These are phyloP conservation scores for Sisymbrium irio DNA, from an alignment of 345 rosid species.

Conservation along the genomic window DNA sequence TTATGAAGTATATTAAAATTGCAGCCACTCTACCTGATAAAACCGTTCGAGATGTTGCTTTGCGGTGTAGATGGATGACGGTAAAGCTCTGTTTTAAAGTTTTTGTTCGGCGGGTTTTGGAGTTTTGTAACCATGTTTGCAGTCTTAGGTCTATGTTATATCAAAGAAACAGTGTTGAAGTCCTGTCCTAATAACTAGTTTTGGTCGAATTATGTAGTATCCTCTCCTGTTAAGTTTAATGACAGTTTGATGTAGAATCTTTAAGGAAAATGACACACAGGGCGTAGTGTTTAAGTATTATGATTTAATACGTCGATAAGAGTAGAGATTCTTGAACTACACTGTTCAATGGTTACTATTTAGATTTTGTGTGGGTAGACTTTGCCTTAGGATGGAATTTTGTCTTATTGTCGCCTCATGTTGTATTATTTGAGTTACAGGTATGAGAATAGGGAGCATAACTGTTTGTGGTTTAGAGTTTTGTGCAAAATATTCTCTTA, in stretches of 20 bases:
- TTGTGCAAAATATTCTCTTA: background rate
- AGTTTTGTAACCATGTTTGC: background rate
- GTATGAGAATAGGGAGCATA: background rate
- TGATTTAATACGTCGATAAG: background rate
- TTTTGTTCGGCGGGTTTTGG: background rate
- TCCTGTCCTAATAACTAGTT: background rate
- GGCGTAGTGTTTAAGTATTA: background rate
- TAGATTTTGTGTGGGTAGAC: background rate
- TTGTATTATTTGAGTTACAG: background rate
- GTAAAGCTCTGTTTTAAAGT: conserved; percentile 41
- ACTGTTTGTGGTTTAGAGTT: background rate
- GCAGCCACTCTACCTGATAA: conserved; percentile 78
- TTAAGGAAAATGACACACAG: background rate
- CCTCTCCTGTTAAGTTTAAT: background rate
- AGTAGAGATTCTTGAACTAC: background rate
- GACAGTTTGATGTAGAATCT: background rate
- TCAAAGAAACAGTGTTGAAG: background rate
- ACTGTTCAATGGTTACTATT: background rate
- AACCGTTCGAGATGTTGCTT: conserved; percentile 92
- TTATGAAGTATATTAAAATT: conserved; percentile 82
- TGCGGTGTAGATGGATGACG: conserved; percentile 94
- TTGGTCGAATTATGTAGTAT: background rate
- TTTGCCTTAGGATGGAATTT: background rate
- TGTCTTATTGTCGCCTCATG: background rate
- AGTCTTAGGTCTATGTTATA: background rate